Conservation (phyloP, 1,284 basidiomycete genomes). For the Papiliotrema terrestris region DNA sequence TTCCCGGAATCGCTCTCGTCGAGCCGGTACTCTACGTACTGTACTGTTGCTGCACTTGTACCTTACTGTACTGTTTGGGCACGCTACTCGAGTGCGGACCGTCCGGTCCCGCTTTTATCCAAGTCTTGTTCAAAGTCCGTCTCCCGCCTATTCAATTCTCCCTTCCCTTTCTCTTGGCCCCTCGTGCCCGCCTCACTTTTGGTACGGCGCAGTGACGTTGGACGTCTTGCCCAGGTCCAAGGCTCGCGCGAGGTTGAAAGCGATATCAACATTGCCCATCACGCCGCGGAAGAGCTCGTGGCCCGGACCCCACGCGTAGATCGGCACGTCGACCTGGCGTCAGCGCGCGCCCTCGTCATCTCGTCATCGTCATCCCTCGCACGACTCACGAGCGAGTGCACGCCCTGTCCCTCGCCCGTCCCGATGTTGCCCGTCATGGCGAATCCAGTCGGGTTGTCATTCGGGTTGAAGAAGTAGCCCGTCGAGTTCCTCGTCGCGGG, state of each 20-base stretch:
- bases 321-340: slow-evolving; percentile 39
- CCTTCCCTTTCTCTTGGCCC: too few relatives aligned
- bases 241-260: slow-evolving; percentile 45
- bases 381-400: slow-evolving; percentile 38
- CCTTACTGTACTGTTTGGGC: too few relatives aligned
- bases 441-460: slow-evolving; percentile 45
- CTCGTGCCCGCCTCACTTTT: slow-evolving; percentile 18
- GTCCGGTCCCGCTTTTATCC: too few relatives aligned
- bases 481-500: slow-evolving; percentile 35
- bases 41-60: too few relatives aligned
- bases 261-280: slow-evolving; percentile 42
- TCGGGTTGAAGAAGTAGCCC: slow-evolving; percentile 45
- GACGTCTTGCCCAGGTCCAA: slow-evolving; percentile 39
- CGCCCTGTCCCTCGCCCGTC: slow-evolving; percentile 37
- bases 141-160: too few relatives aligned
- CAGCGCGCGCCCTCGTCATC: background rate
- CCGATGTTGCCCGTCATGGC: slow-evolving; percentile 47
- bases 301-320: slow-evolving; percentile 49
- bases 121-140: too few relatives aligned
- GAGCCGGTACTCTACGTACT: too few relatives aligned
- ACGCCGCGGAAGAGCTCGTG: slow-evolving; percentile 47
- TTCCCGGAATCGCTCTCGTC: too few relatives aligned
- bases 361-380: too few relatives aligned
- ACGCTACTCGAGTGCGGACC: too few relatives aligned
- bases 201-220: slow-evolving; percentile 35